Percentiles rank a stretch among this genome's conserved stretches.
Evolutionary conservation across 306 rosid genomes (phyloP).

Genomic region (Prunus armeniaca): DNA sequence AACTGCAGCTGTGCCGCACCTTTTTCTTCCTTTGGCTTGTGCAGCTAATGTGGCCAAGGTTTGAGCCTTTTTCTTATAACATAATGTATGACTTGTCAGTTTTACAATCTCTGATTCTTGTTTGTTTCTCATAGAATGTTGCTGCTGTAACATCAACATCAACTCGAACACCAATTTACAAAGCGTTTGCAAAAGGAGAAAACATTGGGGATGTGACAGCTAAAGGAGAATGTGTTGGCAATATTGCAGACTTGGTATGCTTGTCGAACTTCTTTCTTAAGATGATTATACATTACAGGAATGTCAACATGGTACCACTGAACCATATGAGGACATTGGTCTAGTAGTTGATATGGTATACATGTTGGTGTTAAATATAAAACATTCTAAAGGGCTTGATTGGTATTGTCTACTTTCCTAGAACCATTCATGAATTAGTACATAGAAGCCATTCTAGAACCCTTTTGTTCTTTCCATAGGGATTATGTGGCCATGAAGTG

Average conservation of each 20-base stretch:
- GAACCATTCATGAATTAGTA: not conserved
- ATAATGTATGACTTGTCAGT: constrained; percentile 1
- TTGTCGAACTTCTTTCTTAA: constrained; percentile 24
- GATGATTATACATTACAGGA: not conserved
- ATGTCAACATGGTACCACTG: not conserved
- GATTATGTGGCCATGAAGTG: not conserved
- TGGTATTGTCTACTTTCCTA: not conserved
- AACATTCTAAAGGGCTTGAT: not conserved
- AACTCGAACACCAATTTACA: constrained; percentile 96
- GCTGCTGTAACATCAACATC: constrained; percentile 99
- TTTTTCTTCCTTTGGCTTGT: constrained; percentile 98
- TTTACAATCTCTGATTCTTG: constrained; percentile 18
- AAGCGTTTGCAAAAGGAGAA: constrained; percentile 98
- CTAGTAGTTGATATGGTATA: not conserved
- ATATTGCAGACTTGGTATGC: constrained; percentile 92
- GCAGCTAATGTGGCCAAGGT: constrained; percentile 98
- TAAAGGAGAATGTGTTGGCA: constrained; percentile 98
- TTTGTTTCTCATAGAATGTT: constrained; percentile 63
- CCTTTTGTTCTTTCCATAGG: not conserved
- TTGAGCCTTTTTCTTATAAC: constrained; percentile 4
- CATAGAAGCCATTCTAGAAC: not conserved
- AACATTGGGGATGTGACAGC: constrained; percentile 99
- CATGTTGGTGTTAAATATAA: not conserved
- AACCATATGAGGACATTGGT: not conserved
- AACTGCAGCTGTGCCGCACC: constrained; percentile 85